Conservation (phyloP, 1,139 yeast genomes). For the Blastobotrys proliferans region DNA sequence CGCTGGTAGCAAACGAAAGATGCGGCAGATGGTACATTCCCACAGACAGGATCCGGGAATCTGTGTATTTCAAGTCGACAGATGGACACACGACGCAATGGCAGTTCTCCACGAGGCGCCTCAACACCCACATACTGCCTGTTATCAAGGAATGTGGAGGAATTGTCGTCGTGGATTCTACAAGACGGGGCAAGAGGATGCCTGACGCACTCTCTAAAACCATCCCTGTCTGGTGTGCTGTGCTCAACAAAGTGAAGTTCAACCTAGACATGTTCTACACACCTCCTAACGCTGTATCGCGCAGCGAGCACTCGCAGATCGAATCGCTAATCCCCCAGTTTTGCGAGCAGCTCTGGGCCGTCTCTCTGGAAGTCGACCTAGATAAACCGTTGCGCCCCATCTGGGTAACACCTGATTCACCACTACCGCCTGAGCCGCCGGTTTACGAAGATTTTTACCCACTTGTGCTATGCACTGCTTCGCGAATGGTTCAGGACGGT, state of each 20-base stretch:
- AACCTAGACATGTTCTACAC: constrained; percentile 39
- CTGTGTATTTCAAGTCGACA: constrained; percentile 81
- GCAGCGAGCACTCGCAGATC: constrained; percentile 57
- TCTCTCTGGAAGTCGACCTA: constrained; percentile 40
- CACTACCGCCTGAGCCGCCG: constrained; percentile 32
- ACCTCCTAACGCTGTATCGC: constrained; percentile 54
- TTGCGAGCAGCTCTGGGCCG: constrained; percentile 42
- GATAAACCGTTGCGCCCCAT: constrained; percentile 56
- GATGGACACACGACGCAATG: constrained; percentile 85
- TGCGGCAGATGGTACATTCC: constrained; percentile 86
- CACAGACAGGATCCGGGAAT: constrained; percentile 38
- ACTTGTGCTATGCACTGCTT: constrained; percentile 59
- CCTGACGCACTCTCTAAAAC: constrained; percentile 89
- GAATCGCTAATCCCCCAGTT: constrained; percentile 46
- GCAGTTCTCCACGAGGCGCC: constrained; percentile 67
- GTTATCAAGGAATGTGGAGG: constrained; percentile 44
- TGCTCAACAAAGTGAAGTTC: constrained; percentile 53
- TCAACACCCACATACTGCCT: constrained; percentile 66
- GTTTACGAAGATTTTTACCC: constrained; percentile 38
- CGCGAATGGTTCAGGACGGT: constrained; percentile 56
- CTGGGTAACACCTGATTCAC: constrained; percentile 65
- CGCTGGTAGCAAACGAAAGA: constrained; percentile 64
- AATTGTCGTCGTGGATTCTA: constrained; percentile 70
- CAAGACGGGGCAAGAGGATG: constrained; percentile 75
- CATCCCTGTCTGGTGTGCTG: constrained; percentile 89